Conservation (phyloP, 2,329 filamentous ascomycete genomes). For the Byssochlamys sp. region DNA sequence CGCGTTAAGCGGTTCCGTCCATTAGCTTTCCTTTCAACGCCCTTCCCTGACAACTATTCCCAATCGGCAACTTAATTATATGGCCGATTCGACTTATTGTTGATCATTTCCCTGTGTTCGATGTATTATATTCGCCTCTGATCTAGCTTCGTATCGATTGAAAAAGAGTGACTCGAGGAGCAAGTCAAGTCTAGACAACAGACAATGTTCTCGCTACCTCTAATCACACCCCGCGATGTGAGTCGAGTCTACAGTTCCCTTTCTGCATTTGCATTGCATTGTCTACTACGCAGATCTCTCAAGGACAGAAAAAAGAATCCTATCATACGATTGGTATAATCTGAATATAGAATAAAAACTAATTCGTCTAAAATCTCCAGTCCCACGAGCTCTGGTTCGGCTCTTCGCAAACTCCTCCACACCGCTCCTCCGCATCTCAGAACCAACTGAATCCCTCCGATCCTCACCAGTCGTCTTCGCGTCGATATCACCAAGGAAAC, state of each 20-base stretch:
- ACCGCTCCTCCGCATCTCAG: constrained; percentile 28
- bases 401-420: constrained; percentile 43
- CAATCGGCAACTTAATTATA: neutral
- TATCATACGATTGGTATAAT: neutral
- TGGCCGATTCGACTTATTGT: neutral
- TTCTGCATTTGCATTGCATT: neutral
- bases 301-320: no score
- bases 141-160: neutral
- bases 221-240: constrained; percentile 6
- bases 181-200: constrained; percentile 2
- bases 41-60: neutral
- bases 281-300: no score
- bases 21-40: no score
- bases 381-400: constrained; percentile 67
- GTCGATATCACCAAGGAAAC: constrained; percentile 17
- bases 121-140: neutral
- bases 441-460: constrained; percentile 16
- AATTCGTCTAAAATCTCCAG: constrained; percentile 32
- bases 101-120: no score
- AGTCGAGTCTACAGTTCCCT: neutral
- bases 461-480: constrained; percentile 22
- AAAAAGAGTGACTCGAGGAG: neutral
- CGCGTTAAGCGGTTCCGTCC: constrained; percentile 1
- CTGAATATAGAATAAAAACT: constrained; percentile 6
- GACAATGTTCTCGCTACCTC: constrained; percentile 22